phyloP scores from a whole-genome alignment of 441 rosid genomes.

The Mallotus repandus region DNA sequence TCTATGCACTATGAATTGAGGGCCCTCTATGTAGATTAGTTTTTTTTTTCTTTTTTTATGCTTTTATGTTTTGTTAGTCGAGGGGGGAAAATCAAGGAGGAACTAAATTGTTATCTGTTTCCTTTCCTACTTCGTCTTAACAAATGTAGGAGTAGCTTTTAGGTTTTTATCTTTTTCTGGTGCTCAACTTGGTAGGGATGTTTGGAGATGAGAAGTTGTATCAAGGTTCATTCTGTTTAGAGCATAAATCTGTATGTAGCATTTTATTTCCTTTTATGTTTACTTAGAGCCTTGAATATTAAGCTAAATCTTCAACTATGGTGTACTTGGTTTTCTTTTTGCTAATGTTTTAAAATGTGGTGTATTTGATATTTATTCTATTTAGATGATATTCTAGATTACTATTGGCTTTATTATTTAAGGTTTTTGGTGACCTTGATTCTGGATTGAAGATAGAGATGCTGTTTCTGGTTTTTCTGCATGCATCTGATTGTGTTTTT shows the following conservation, averaged over 20 bases:
- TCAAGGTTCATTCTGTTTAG: conserved; percentile 17
- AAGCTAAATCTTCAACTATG: conserved; percentile 19
- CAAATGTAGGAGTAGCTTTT: conserved; percentile 27
- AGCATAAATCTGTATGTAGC: conserved; percentile 24
- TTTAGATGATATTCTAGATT: not conserved
- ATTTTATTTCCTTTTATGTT: conserved; percentile 8
- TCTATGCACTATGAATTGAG: conserved; percentile 27
- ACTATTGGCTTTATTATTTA: not conserved
- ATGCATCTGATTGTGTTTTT: not conserved
- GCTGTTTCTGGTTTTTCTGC: not conserved
- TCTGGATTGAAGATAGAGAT: not conserved
- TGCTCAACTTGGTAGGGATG: not conserved
- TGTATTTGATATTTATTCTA: conserved; percentile 9
- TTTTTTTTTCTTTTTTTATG: conserved; percentile 15
- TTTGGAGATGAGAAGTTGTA: not conserved
- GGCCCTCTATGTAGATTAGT: conserved; percentile 23
- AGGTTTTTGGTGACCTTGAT: not conserved
- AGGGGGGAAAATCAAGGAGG: conserved; percentile 27
- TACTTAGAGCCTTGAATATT: conserved; percentile 24
- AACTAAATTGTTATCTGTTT: not conserved
- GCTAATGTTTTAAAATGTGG: conserved; percentile 3
- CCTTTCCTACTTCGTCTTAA: conserved; percentile 21
- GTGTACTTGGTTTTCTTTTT: conserved; percentile 8
- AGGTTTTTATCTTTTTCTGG: conserved; percentile 16
- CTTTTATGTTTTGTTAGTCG: conserved; percentile 20